These are phyloP conservation scores for Amphicarpaea edgeworthii DNA, from an alignment of 306 rosid species.

Conservation along the genomic window DNA sequence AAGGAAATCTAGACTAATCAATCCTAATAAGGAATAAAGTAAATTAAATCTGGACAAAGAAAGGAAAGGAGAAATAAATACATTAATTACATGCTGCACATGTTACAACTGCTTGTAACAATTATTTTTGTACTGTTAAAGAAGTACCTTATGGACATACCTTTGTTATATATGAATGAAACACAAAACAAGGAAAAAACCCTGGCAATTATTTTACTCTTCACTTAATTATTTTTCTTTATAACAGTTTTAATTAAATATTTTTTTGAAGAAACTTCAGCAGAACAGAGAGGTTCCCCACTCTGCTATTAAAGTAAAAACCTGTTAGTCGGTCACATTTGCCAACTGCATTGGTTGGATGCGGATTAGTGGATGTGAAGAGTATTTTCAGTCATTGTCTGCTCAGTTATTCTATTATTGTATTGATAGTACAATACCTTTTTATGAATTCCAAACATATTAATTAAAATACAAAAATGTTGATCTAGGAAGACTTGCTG, in stretches of 20 bases:
- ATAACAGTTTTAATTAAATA: not conserved
- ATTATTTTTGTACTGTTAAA: not conserved
- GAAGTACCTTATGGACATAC: not conserved
- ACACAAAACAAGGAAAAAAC: constrained; percentile 10
- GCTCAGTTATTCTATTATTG: not conserved
- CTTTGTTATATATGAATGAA: constrained; percentile 3
- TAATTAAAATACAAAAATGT: not conserved
- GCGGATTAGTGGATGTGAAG: not conserved
- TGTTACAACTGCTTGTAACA: constrained; percentile 8
- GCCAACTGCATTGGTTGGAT: not conserved
- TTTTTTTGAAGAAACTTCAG: constrained; percentile 3
- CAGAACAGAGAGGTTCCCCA: not conserved
- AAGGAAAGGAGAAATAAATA: not conserved
- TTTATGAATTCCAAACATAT: constrained; percentile 23
- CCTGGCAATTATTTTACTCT: constrained; percentile 1
- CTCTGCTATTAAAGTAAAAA: not conserved
- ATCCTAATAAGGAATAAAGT: not conserved
- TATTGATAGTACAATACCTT: constrained; percentile 1
- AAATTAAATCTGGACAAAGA: not conserved
- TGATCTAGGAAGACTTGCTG: not conserved
- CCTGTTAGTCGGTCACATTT: not conserved
- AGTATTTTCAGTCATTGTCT: constrained; percentile 16
- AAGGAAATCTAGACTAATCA: not conserved
- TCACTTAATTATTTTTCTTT: constrained; percentile 5
- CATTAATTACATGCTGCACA: not conserved